Percentiles rank a stretch among this genome's conserved stretches.
Conservation (phyloP, 805 yeast genomes). For the Candida lessepsii region DNA sequence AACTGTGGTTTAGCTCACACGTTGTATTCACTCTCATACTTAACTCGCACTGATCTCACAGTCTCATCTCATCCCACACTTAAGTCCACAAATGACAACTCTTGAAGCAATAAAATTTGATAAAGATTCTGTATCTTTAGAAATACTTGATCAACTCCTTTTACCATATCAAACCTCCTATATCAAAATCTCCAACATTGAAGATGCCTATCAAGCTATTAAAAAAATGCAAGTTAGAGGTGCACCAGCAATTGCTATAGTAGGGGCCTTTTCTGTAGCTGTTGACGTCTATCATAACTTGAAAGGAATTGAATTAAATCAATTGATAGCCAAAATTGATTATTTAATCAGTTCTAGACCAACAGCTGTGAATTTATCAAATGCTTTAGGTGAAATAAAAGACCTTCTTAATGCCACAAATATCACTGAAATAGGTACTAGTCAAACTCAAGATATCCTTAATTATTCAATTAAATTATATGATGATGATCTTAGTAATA, state of each 20-base stretch:
- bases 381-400: conserved; percentile 61
- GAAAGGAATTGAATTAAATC: conserved; percentile 23
- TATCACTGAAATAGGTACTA: conserved; percentile 19
- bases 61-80: no score
- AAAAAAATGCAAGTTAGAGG: conserved; percentile 93
- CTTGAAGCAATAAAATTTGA: conserved; percentile 69
- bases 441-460: conserved; percentile 34
- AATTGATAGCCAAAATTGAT: conserved; percentile 52
- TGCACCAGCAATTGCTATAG: conserved; percentile 97
- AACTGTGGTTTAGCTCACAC: no score
- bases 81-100: conserved; percentile 18
- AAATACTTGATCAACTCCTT: conserved; percentile 75
- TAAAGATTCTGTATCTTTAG: conserved; percentile 42
- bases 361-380: conserved; percentile 89
- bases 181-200: conserved; percentile 57
- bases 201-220: conserved; percentile 82
- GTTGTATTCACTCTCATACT: no score
- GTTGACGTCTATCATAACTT: conserved; percentile 53
- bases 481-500: conserved; percentile 76
- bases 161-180: conserved; percentile 80
- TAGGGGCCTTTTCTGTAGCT: conserved; percentile 80
- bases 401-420: conserved; percentile 22
- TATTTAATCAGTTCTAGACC: conserved; percentile 79
- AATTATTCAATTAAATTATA: conserved; percentile 55
- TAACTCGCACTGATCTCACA: no score